Conservation (phyloP, 331 rosid species). For the Rhamnella rubrinervis region DNA sequence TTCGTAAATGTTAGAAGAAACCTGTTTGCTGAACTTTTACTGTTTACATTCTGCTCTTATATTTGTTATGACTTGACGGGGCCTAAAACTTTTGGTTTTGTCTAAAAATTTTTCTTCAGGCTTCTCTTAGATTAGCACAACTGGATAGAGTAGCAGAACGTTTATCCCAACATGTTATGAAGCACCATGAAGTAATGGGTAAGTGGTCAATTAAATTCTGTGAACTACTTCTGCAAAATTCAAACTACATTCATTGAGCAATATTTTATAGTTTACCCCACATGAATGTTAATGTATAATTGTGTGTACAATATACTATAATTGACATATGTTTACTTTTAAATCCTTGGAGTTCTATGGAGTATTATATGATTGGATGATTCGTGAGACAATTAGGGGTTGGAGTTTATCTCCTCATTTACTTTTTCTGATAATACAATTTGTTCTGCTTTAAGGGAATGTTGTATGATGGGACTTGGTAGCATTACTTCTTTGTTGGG, state of each 20-base stretch:
- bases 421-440: no score
- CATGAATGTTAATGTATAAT: not conserved
- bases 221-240: not conserved
- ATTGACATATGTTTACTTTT: not conserved
- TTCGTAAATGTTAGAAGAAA: no score
- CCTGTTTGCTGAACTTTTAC: not conserved
- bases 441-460: no score
- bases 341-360: not conserved
- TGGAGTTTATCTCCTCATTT: no score
- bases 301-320: not conserved
- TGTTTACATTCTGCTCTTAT: not conserved
- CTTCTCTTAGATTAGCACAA: constrained; percentile 84
- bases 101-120: constrained; percentile 37
- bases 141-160: constrained; percentile 88
- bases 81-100: not conserved
- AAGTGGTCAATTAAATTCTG: constrained; percentile 28
- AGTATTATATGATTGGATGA: not conserved
- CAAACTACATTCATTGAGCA: constrained; percentile 10
- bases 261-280: not conserved
- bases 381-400: no score
- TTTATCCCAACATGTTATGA: constrained; percentile 89
- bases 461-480: no score
- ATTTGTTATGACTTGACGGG: not conserved
- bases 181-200: constrained; percentile 99
- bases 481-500: no score